These are phyloP conservation scores for Desmodesmus armatus DNA, from an alignment of 139 green algal species.

Conservation along the genomic window DNA sequence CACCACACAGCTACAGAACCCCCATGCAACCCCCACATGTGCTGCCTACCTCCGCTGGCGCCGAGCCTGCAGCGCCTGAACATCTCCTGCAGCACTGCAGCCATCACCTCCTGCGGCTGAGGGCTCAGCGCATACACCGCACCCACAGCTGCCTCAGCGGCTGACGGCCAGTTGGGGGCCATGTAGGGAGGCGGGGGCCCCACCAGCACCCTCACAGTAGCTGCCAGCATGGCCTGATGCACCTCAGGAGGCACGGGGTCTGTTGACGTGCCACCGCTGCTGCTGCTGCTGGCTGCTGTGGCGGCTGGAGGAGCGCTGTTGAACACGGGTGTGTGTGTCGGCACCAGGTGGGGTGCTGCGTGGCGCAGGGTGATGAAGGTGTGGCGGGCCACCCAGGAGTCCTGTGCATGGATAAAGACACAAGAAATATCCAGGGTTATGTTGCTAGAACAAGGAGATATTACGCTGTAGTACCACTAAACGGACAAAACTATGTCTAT, in stretches of 20 bases:
- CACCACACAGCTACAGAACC: no score
- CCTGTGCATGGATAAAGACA: neutral
- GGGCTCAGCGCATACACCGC: constrained; percentile 89
- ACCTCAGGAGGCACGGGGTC: neutral
- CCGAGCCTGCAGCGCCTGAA: constrained; percentile 39
- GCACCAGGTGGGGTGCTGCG: constrained; percentile 35
- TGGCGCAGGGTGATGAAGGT: constrained; percentile 62
- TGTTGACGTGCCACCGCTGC: constrained; percentile 2
- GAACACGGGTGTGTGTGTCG: no score
- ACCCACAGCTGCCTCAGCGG: constrained; percentile 77
- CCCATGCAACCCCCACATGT: no score
- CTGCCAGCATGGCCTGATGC: constrained; percentile 13
- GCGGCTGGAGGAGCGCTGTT: neutral
- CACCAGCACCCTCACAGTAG: constrained; percentile 17
- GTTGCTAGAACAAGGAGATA: no score
- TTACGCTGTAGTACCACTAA: no score
- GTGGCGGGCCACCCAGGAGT: constrained; percentile 73
- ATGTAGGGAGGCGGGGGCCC: neutral
- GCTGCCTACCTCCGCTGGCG: no score
- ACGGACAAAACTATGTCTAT: no score
- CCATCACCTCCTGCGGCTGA: constrained; percentile 67
- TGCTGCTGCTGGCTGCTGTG: neutral
- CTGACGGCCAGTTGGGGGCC: constrained; percentile 71
- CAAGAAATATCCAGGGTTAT: no score
- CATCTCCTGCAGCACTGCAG: constrained; percentile 62